phyloP scores from a whole-genome alignment of 441 rosid species.

The Kokia cookei region DNA sequence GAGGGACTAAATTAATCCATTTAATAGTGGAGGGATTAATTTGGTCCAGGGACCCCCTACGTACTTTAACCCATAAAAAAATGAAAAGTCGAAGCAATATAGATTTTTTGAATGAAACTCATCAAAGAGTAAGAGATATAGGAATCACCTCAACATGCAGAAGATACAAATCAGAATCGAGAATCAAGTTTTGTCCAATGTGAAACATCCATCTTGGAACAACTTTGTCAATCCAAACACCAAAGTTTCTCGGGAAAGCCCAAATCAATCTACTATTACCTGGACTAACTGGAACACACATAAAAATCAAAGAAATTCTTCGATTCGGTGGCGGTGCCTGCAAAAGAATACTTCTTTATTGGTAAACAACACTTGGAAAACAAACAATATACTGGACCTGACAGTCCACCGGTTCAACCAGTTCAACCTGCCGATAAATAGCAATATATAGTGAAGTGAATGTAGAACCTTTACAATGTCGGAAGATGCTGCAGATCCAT shows the following conservation, averaged over 20 bases:
- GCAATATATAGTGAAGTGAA: background rate
- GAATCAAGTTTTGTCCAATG: slow-evolving; percentile 58
- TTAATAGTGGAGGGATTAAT: too few relatives aligned
- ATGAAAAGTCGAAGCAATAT: background rate
- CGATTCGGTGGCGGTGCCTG: slow-evolving; percentile 29
- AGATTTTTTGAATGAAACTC: background rate
- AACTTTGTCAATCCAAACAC: slow-evolving; percentile 58
- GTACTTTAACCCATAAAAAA: background rate
- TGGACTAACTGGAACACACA: slow-evolving; percentile 83
- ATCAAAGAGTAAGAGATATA: background rate
- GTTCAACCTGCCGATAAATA: background rate
- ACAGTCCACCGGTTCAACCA: background rate
- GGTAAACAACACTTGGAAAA: background rate
- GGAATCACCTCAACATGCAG: slow-evolving; percentile 73
- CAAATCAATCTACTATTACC: slow-evolving; percentile 88
- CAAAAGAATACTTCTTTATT: background rate
- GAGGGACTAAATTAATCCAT: too few relatives aligned
- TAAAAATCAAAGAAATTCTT: slow-evolving; percentile 56
- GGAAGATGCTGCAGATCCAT: slow-evolving; percentile 33
- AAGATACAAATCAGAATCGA: slow-evolving; percentile 86
- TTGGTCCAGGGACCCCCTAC: too few relatives aligned
- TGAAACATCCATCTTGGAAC: slow-evolving; percentile 89
- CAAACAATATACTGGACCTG: background rate
- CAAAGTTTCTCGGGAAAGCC: slow-evolving; percentile 74
- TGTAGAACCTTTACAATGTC: slow-evolving; percentile 35